Evolutionary conservation across 2,329 filamentous ascomycete species (phyloP).

Genomic region (Chaetomiaceae sp.): DNA sequence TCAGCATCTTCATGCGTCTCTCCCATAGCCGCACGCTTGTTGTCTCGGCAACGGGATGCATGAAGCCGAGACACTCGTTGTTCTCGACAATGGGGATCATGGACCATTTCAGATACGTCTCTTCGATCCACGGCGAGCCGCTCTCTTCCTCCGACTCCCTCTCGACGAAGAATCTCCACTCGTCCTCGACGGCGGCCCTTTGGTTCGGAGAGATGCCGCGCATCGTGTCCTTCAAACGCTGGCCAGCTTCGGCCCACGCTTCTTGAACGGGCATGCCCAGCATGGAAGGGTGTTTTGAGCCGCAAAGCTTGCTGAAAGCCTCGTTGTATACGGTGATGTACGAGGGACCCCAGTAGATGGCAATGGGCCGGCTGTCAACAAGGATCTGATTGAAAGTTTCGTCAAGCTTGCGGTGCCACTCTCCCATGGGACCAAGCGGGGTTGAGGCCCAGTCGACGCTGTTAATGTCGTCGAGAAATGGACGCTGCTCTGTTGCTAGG

Average conservation of each 20-base stretch:
- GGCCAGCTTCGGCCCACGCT: conserved; percentile 53
- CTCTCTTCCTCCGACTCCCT: conserved; percentile 32
- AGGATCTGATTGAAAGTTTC: conserved; percentile 40
- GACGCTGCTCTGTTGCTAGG: conserved; percentile 29
- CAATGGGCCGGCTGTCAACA: conserved; percentile 44
- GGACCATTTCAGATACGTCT: conserved; percentile 47
- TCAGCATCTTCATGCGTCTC: conserved; percentile 46
- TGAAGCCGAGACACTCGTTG: conserved; percentile 42
- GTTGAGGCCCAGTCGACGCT: conserved; percentile 43
- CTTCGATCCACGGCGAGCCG: conserved; percentile 35
- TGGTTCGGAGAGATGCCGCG: conserved; percentile 32
- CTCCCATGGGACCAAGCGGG: conserved; percentile 40
- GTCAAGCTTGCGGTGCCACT: conserved; percentile 42
- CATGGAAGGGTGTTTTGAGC: conserved; percentile 58
- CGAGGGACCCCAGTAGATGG: conserved; percentile 59
- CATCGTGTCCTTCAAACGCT: conserved; percentile 38
- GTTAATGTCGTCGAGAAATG: conserved; percentile 36
- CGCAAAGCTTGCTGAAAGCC: conserved; percentile 59
- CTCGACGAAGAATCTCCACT: conserved; percentile 44
- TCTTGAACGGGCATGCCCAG: conserved; percentile 57
- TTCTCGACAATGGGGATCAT: conserved; percentile 44
- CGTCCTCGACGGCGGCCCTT: conserved; percentile 37
- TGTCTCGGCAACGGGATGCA: conserved; percentile 45
- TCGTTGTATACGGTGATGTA: conserved; percentile 68
- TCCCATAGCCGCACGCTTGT: conserved; percentile 47